Evolutionary conservation across 2,329 filamentous ascomycete species (phyloP).

Genomic region (Lasiodiplodia sp.): DNA sequence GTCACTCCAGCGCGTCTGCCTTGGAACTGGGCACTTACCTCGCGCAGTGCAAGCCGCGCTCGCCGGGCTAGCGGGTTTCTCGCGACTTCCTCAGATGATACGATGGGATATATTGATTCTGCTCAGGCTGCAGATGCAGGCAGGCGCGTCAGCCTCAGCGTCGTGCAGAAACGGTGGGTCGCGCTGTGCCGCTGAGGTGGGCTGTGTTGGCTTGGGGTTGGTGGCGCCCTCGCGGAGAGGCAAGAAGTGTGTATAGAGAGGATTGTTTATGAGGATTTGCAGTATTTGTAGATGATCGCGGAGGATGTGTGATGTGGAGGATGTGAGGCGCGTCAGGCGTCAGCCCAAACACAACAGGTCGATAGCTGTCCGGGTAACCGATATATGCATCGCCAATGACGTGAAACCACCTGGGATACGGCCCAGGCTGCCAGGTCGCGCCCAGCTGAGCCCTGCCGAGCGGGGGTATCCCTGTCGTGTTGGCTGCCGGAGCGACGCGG

Average conservation of each 20-base stretch:
- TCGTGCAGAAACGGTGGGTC: conserved; percentile 24
- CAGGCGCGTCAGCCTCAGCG: conserved; percentile 23
- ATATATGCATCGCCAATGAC: conserved; percentile 25
- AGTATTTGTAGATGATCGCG: conserved; percentile 27
- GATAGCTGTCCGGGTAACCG: conserved; percentile 29
- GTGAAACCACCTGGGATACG: conserved; percentile 18
- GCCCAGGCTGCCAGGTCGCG: conserved; percentile 18
- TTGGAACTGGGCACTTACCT: conserved; percentile 53
- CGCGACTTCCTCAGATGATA: conserved; percentile 15
- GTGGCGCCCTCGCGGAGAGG: not conserved
- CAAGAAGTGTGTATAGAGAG: conserved; percentile 11
- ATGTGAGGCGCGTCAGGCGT: conserved; percentile 21
- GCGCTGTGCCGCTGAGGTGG: conserved; percentile 9
- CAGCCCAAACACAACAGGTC: conserved; percentile 24
- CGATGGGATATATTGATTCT: conserved; percentile 14
- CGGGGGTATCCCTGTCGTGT: not conserved
- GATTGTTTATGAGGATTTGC: conserved; percentile 27
- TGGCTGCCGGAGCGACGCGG: conserved; percentile 17
- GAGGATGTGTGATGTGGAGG: conserved; percentile 19
- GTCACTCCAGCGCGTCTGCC: conserved; percentile 5
- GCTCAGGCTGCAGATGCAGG: conserved; percentile 28
- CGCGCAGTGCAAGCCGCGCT: conserved; percentile 83
- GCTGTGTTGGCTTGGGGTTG: conserved; percentile 3
- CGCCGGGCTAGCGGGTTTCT: conserved; percentile 66
- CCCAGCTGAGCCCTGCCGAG: conserved; percentile 13